Base-by-base conservation (phyloP, 2,329 filamentous ascomycete species). In the Hypoxylon sp. region DNA sequence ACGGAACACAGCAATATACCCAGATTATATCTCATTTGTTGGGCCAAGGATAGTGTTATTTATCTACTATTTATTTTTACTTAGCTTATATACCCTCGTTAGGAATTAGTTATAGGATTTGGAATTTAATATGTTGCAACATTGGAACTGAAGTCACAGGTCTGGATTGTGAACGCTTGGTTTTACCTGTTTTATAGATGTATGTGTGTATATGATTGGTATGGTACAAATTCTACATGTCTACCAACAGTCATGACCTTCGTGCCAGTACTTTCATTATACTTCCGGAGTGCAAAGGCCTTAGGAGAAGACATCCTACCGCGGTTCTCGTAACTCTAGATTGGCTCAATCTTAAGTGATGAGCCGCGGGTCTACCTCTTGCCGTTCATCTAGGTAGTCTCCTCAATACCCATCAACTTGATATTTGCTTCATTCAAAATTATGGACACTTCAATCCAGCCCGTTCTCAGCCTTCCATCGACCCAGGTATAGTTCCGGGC, bases 381-480 rank as follows among this genome's bases (percentile, higher is more conserved):
- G 31, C 6, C 11, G 29, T 39, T n/a, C 44, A 46, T 6, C 2
- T 3, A 17, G 6, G 39, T 17, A n/a, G n/a, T 2, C 13, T 17
- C 10, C 10, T 32, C 53, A 32, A 42, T 35, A 11, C 27, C n/a
- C n/a, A 56, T 7, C 3, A 2, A 44, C 2, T 3, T 19, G 17
- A 21, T 1, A 53, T 31, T 24, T 31, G 6, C 32, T 44, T 29
- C 15, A 37, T 59, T 19, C 4, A 7, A 31, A 3, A 29, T 1
- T 29, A 37, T 17, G 56, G 27, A 32, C 15, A 15, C 29, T 65
- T 83, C 79, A 89, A 46, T 89, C 86, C 51, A 87, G 77, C 1
- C 89, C 90, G 75, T 92, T 92, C 80, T 89, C 88, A 8, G 80
- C 76, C 83, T 92, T 92, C 91, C 90, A 92, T 74, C 85, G 84